Base-by-base conservation (phyloP, 2,329 filamentous ascomycete genomes). In the Cadophora gregata region DNA sequence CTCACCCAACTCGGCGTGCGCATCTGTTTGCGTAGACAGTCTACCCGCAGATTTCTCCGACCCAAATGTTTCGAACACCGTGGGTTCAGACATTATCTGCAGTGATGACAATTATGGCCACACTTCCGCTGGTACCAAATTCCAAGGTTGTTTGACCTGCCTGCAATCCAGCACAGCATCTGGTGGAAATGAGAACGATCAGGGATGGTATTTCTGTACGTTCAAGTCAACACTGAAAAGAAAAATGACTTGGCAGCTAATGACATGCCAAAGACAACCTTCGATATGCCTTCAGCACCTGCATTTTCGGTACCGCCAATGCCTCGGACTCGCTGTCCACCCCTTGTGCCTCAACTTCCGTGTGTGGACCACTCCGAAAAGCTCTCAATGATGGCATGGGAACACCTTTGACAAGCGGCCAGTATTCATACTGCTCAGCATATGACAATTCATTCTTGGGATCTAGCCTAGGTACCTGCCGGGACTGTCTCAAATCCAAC, bases 1-100 rank as follows among this genome's bases (percentile, higher is more conserved):
- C 1, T 81, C 83, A 1, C 82, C 85, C 0, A 82, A 81, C 10
- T 87, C 85, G 0, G 72, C 78, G 10, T 88, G 85, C 71, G 80
- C 84, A 0, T 75, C 80, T 0, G 66, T 81, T 1, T 88, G 85
- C 64, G 72, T 84, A 4, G 80, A 83, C 66, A 75, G 77, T 2
- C 65, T 73, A 0, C 74, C 77, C 14, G 74, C 72, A 10, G 76
- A 83, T 65, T 62, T 73, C 0, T 71, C 76, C 36, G 75, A 80
- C 24, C 69, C 81, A 0, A 70, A 70, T 1, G 71, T 75, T 4
- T 81, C 83, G 0, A 78, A 72, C 4, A 87, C 83, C 0, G 80
- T 77, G 21, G 68, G 80, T 1, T 76, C 78, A 0, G 85, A 88
- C 19, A 80, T 88, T 4, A 69, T 70, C 21, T 77, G 76, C 62